Base-by-base conservation (phyloP, 495 filamentous ascomycete genomes). In the Lasiosphaeris hirsuta region DNA sequence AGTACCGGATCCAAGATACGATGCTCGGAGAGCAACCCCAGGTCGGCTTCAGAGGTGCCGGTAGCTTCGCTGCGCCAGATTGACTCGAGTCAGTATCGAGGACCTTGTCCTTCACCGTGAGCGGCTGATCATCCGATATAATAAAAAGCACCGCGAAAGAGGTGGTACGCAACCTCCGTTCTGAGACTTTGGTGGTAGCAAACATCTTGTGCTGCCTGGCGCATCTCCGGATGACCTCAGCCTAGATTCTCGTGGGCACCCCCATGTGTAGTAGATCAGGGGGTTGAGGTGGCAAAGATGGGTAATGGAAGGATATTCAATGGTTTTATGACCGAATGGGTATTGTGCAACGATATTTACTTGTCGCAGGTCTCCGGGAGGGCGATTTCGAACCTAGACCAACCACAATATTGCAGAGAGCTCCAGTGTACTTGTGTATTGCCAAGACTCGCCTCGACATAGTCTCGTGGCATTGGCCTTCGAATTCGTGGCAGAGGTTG, bases 391-490 rank as follows among this genome's bases (percentile, higher is more conserved):
- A 30, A 30, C 23, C 23, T 30, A 46, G 43, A 17, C 18, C 14
- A 46, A 19, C 9, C 30, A 10, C 43, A 8, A 9, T 46, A 7
- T 10, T 45, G 42, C 1, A 7, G 42, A 45, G 8, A 19, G 14
- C 17, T 17, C 14, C 35, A 41, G 44, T 11, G 36, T 7, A 10
- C 30, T 17, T 48, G 57, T 59, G 57, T 45, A 39, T 38, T 41
- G 41, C 43, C 49, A 54, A 41, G 15, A 19, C 39, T 46, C 56
- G 49, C 43, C 52, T 15, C 45, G n/a, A n/a, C n/a, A n/a, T 35
- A 8, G 10, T 52, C 48, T 46, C 56, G 56, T 58, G 56, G 35
- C 56, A 58, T 33, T 37, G 40, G 46, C 54, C 52, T 30, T 37
- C 52, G 5, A 19, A 34, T 35, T 14, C 36, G 23, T 57, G 36